These are phyloP conservation scores for Cronartium quercuum DNA, from an alignment of 1,284 basidiomycete genomes.

Conservation along the genomic window DNA sequence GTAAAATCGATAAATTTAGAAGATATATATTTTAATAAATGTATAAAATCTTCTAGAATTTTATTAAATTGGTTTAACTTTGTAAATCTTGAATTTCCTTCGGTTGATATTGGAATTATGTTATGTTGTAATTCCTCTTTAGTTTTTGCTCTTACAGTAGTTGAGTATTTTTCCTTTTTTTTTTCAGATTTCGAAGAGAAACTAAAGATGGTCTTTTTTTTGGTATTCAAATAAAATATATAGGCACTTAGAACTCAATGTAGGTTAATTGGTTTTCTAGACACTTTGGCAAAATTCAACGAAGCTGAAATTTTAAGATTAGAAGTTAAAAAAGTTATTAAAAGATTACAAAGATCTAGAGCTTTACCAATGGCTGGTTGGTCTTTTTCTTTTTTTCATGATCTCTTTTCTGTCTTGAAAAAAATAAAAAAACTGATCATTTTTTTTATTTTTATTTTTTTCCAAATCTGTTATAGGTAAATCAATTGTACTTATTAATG, in stretches of 20 bases:
- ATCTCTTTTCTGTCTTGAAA: background rate
- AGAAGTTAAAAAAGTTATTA: constrained; percentile 20
- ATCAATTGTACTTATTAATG: background rate
- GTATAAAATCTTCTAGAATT: constrained; percentile 2
- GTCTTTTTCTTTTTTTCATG: background rate
- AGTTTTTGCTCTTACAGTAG: constrained; percentile 24
- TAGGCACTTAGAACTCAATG: constrained; percentile 33
- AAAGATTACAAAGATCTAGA: constrained; percentile 6
- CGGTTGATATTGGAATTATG: constrained; percentile 17
- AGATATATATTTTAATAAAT: constrained; percentile 7
- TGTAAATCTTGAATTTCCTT: background rate
- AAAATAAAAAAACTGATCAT: background rate
- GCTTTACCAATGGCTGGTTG: constrained; percentile 32
- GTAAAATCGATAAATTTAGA: constrained; percentile 3
- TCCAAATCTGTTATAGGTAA: background rate
- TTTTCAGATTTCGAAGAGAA: background rate
- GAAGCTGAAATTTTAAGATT: background rate
- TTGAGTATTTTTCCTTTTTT: constrained; percentile 2
- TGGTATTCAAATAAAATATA: background rate
- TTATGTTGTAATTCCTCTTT: constrained; percentile 24
- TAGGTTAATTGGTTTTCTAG: constrained; percentile 27
- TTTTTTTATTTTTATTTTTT: background rate
- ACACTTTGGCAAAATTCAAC: background rate
- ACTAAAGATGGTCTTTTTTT: background rate
- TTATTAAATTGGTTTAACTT: constrained; percentile 27